Percentiles rank a stretch among this genome's conserved stretches.
Evolutionary conservation across 345 rosid genomes (phyloP).

Genomic region (Carallia brachiata): DNA sequence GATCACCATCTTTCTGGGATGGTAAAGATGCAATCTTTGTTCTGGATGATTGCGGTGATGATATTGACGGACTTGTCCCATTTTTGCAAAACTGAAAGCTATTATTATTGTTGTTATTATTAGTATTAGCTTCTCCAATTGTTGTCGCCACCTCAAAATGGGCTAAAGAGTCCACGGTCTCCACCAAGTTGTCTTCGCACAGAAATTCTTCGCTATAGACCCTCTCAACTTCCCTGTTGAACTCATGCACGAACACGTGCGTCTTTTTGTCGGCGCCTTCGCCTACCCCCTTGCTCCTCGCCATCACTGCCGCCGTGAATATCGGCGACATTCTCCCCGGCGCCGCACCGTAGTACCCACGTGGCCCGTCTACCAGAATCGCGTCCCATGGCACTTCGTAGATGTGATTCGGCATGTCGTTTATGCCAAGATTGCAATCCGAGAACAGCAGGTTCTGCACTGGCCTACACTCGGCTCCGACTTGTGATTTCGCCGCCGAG

Average conservation of each 20-base stretch:
- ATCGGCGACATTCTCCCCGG: slow-evolving; percentile 91
- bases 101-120: background rate
- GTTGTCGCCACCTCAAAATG: slow-evolving; percentile 49
- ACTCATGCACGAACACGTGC: slow-evolving; percentile 81
- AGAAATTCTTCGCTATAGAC: slow-evolving; percentile 65
- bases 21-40: slow-evolving; percentile 11
- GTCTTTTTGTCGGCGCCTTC: slow-evolving; percentile 37
- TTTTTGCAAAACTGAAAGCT: slow-evolving; percentile 50
- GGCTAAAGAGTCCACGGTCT: slow-evolving; percentile 51
- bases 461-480: slow-evolving; percentile 58
- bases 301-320: slow-evolving; percentile 75
- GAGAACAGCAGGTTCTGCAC: slow-evolving; percentile 90
- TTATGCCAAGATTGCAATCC: slow-evolving; percentile 72
- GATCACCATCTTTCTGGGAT: slow-evolving; percentile 7
- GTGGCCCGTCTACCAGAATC: slow-evolving; percentile 76
- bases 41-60: slow-evolving; percentile 19
- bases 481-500: slow-evolving; percentile 32
- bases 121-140: background rate
- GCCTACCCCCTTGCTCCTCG: slow-evolving; percentile 47
- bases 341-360: slow-evolving; percentile 52
- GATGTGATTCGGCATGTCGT: slow-evolving; percentile 79
- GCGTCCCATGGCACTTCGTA: slow-evolving; percentile 82
- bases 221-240: slow-evolving; percentile 64
- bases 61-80: slow-evolving; percentile 17
- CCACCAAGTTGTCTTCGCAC: slow-evolving; percentile 64